Evolutionary conservation across 2,329 filamentous ascomycete genomes (phyloP).

Genomic region (Pseudogymnoascus sp.): DNA sequence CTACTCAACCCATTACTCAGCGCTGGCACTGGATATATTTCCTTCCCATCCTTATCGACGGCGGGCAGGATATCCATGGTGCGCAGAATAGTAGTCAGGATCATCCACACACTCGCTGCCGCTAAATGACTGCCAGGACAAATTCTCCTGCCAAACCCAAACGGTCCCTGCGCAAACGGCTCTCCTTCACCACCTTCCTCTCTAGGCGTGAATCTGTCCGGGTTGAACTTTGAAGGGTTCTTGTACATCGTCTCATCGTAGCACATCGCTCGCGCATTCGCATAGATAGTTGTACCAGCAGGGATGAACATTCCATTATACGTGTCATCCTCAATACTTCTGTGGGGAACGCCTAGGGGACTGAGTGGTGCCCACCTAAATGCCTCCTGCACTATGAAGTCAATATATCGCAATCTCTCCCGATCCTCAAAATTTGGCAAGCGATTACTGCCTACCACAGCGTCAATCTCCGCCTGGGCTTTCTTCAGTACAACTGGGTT

Average conservation of each 20-base stretch:
- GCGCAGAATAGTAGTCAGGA: slow-evolving; percentile 35
- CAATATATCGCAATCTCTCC: slow-evolving; percentile 38
- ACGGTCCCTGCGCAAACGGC: slow-evolving; percentile 41
- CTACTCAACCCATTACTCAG: slow-evolving; percentile 15
- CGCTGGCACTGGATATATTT: slow-evolving; percentile 27
- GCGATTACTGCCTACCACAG: slow-evolving; percentile 39
- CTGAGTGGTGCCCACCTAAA: slow-evolving; percentile 41
- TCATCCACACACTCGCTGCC: slow-evolving; percentile 37
- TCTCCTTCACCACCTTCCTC: slow-evolving; percentile 37
- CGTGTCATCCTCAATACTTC: slow-evolving; percentile 46
- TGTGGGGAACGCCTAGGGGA: slow-evolving; percentile 50
- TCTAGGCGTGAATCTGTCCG: slow-evolving; percentile 37
- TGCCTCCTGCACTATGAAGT: slow-evolving; percentile 43
- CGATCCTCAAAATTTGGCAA: slow-evolving; percentile 43
- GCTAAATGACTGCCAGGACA: slow-evolving; percentile 47
- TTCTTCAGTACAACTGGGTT: slow-evolving; percentile 37
- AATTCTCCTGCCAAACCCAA: slow-evolving; percentile 48
- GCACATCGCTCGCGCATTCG: slow-evolving; percentile 50
- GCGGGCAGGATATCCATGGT: slow-evolving; percentile 32
- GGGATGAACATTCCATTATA: slow-evolving; percentile 54
- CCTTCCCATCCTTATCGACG: slow-evolving; percentile 31
- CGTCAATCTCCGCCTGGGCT: slow-evolving; percentile 42
- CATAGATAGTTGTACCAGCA: slow-evolving; percentile 35
- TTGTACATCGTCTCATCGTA: slow-evolving; percentile 40
- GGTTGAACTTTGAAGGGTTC: slow-evolving; percentile 40